Base-by-base conservation (phyloP, 345 rosid genomes). In the Dipteronia dyeriana region DNA sequence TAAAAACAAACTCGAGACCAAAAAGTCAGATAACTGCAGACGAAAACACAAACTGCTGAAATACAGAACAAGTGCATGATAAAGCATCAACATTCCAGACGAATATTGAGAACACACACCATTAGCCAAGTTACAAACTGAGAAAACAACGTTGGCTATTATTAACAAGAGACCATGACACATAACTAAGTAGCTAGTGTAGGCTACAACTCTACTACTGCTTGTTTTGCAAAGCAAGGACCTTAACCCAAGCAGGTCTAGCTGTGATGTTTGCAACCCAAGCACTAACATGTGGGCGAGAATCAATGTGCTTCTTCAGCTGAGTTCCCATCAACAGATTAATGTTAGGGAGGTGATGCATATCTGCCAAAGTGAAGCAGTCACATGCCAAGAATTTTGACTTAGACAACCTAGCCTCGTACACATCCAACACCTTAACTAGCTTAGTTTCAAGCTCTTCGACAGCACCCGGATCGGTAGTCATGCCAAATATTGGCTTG, bases 341-440 rank as follows among this genome's bases (percentile, higher is more conserved):
- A 11, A 88, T 38, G 79, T 10, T 80, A 0, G 98, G 97, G 45
- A 92, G 76, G 81, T 94, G 94, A 84, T 94, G 92, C 73, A 94
- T 80, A 81, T 94, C 97, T 0, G 89, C 92, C 78, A 92, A 79
- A 78, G 92, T 87, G 81, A 88, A 94, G 83, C 78, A 43, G 29
- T 89, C 89, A 23, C 91, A 77, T 9, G 87, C 97, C 85, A 92
- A 57, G 78, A 91, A 92, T 87, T 91, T 94, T 22, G 90, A 81
- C 79, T 81, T 49, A 29, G 84, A 29, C 76, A 92, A 80, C 38
- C 94, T 81, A 68, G 86, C 74, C 86, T 92, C 98, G 66, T 91
- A 92, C 8, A 89, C 80, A 66, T 94, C 92, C 23, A 90, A 88
- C 17, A 89, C 89, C 56, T 78, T 83, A 12, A 56, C 85, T 23